Conservation (phyloP, 2,329 filamentous ascomycete genomes). For the Calonectria pseudoreteaudii region DNA sequence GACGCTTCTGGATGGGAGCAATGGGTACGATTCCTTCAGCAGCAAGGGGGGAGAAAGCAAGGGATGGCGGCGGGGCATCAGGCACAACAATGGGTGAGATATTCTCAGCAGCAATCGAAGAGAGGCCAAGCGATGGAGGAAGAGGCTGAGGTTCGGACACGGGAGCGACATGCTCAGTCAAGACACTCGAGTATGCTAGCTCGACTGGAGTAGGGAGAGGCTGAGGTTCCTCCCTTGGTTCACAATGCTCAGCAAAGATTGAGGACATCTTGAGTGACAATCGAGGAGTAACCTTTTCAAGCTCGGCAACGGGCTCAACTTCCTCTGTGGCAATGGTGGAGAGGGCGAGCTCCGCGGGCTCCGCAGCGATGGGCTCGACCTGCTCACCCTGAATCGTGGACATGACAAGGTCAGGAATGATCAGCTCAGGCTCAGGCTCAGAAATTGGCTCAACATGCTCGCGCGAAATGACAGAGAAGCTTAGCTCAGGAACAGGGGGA, state of each 20-base stretch:
- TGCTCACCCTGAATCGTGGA: slow-evolving; percentile 39
- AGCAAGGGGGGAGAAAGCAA: slow-evolving; percentile 53
- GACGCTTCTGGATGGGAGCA: slow-evolving; percentile 42
- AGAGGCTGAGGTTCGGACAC: slow-evolving; percentile 41
- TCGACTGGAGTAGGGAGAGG: slow-evolving; percentile 27
- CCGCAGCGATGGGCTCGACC: slow-evolving; percentile 39
- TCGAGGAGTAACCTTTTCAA: slow-evolving; percentile 46
- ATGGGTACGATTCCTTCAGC: slow-evolving; percentile 55
- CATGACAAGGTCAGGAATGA: slow-evolving; percentile 31
- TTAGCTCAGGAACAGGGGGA: slow-evolving; percentile 24
- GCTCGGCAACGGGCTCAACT: slow-evolving; percentile 48
- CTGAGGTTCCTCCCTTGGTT: slow-evolving; percentile 49
- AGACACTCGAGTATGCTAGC: slow-evolving; percentile 50
- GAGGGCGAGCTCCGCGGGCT: slow-evolving; percentile 41
- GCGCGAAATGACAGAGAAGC: slow-evolving; percentile 34
- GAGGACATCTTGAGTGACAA: slow-evolving; percentile 45
- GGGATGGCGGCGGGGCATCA: slow-evolving; percentile 36
- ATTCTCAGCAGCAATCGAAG: slow-evolving; percentile 50
- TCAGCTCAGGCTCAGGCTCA: slow-evolving; percentile 16
- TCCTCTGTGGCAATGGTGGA: slow-evolving; percentile 45
- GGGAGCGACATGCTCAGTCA: slow-evolving; percentile 53
- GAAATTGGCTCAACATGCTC: slow-evolving; percentile 37
- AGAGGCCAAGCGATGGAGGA: slow-evolving; percentile 43
- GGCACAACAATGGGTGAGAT: slow-evolving; percentile 48
- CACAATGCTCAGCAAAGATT: slow-evolving; percentile 47